phyloP scores from a whole-genome alignment of 2,329 filamentous ascomycete genomes.

The Xylariaceae sp. region DNA sequence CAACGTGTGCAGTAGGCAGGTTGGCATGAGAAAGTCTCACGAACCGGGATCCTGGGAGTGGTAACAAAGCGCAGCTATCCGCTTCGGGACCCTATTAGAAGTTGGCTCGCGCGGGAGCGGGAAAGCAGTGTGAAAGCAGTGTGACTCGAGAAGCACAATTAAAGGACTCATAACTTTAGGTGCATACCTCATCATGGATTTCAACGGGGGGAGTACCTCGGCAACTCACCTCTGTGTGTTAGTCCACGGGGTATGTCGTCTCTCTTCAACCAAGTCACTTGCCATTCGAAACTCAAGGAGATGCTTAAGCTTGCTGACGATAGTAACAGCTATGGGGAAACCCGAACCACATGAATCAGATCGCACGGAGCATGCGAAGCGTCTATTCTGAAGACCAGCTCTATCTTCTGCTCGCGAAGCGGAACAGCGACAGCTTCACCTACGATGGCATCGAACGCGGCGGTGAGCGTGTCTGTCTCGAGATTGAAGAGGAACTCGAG shows the following conservation, averaged over 20 bases:
- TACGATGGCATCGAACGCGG: conserved; percentile 66
- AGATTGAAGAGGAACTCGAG: conserved; percentile 61
- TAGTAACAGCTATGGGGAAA: conserved; percentile 66
- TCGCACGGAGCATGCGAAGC: conserved; percentile 60
- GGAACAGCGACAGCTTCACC: conserved; percentile 67
- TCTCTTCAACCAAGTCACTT: conserved; percentile 4
- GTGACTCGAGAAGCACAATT: background rate
- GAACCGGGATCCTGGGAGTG: no score
- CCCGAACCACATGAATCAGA: conserved; percentile 63
- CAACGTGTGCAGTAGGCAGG: no score
- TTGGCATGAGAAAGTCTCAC: no score
- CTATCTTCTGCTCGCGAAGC: conserved; percentile 65
- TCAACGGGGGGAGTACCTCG: conserved; percentile 46
- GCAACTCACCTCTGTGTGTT: conserved; percentile 72
- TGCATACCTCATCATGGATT: background rate
- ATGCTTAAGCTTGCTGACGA: conserved; percentile 24
- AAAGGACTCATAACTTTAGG: no score
- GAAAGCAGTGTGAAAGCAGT: background rate
- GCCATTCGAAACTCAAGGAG: no score
- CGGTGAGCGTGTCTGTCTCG: conserved; percentile 60
- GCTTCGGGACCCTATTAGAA: no score
- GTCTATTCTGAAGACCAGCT: conserved; percentile 57
- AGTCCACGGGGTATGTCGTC: conserved; percentile 62
- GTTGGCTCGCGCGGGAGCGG: background rate
- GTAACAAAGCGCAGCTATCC: no score